Percentiles rank a stretch among this genome's conserved stretches.
phyloP scores from a whole-genome alignment of 306 rosid species.

The Dryas drummondii region DNA sequence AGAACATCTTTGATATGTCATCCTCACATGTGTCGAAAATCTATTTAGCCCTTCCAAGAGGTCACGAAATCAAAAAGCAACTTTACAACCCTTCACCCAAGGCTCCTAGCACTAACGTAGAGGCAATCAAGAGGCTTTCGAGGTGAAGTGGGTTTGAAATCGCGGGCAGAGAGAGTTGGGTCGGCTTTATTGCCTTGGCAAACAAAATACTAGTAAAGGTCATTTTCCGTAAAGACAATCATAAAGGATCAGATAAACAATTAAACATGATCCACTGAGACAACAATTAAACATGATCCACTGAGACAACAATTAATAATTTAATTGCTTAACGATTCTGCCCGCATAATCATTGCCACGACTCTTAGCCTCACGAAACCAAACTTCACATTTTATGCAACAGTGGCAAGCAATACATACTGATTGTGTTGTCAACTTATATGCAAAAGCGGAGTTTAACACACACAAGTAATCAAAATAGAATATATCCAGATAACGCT shows the following conservation, averaged over 20 bases:
- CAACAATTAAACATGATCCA: neutral
- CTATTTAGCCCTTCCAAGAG: neutral
- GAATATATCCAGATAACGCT: neutral
- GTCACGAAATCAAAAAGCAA: neutral
- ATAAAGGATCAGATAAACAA: too few relatives aligned
- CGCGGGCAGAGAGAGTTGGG: neutral
- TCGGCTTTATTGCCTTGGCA: neutral
- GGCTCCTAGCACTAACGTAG: neutral
- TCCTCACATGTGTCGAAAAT: neutral
- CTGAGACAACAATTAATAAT: neutral
- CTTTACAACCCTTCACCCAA: neutral
- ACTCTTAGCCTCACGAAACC: neutral
- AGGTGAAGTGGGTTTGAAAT: neutral
- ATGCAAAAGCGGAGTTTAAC: neutral
- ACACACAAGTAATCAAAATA: neutral
- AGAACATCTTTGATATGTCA: neutral
- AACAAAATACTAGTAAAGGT: neutral
- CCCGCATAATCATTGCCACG: too few relatives aligned
- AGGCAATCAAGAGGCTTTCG: neutral
- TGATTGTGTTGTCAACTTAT: neutral
- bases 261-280: neutral
- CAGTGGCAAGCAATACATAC: neutral
- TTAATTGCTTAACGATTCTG: too few relatives aligned
- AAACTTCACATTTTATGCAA: neutral
- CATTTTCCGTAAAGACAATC: neutral